Conservation (phyloP, 306 rosid species). For the Inga laurina region DNA sequence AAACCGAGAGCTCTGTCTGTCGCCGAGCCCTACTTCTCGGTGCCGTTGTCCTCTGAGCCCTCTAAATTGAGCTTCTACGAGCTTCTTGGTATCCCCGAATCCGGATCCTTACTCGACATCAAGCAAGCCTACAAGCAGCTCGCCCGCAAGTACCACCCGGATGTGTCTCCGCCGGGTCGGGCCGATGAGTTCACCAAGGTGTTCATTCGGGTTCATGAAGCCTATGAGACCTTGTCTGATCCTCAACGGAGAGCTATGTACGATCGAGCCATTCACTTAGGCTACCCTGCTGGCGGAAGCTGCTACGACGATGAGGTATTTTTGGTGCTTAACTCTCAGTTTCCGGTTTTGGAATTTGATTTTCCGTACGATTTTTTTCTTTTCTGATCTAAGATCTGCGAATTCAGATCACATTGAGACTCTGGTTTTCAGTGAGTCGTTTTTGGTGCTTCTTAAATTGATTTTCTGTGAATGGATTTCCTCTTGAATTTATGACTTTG, state of each 20-base stretch:
- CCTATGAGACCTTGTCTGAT: slow-evolving; percentile 86
- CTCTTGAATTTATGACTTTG: background rate
- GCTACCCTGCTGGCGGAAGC: slow-evolving; percentile 52
- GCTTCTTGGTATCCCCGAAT: slow-evolving; percentile 65
- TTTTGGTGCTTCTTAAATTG: background rate
- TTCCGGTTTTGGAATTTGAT: background rate
- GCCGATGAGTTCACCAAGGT: slow-evolving; percentile 70
- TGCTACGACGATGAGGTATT: slow-evolving; percentile 47
- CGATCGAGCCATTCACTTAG: slow-evolving; percentile 69
- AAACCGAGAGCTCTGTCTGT: slow-evolving; percentile 36
- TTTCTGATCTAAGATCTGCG: background rate
- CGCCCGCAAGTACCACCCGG: slow-evolving; percentile 87
- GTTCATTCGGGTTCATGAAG: slow-evolving; percentile 81
- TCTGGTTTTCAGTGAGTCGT: background rate
- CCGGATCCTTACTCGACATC: slow-evolving; percentile 68
- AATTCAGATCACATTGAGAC: background rate
- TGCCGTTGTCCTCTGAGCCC: background rate
- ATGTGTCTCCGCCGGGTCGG: slow-evolving; percentile 87
- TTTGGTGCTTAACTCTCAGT: background rate
- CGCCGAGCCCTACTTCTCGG: background rate
- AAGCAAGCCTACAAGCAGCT: slow-evolving; percentile 85
- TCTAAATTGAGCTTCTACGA: slow-evolving; percentile 58
- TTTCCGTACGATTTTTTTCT: background rate
- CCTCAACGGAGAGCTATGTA: slow-evolving; percentile 61
- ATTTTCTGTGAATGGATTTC: background rate